A percentile compares a stretch with the other conserved stretches of the same genome.
Evolutionary conservation across 2,329 filamentous ascomycete species (phyloP).

Genomic region (Epichloe sibirici): DNA sequence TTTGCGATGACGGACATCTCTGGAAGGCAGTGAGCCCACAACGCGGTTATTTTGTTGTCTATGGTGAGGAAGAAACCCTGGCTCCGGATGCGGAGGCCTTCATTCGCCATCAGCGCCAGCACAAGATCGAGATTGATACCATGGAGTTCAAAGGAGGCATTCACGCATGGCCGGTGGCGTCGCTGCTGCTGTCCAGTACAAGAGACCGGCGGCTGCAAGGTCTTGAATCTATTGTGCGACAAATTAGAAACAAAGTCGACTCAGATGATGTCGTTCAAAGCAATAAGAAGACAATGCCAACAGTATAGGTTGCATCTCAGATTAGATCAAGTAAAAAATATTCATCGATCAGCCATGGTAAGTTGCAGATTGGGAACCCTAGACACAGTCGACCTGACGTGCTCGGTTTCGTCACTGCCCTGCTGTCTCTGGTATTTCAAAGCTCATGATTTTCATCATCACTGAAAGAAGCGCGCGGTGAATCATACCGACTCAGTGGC

Average conservation of each 20-base stretch:
- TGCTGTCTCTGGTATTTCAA: constrained; percentile 19
- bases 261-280: constrained; percentile 8
- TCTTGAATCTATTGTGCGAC: constrained; percentile 28
- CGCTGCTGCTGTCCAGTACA: constrained; percentile 40
- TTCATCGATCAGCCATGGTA: constrained; percentile 19
- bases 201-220: constrained; percentile 39
- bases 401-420: constrained; percentile 38
- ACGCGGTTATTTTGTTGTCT: constrained; percentile 57
- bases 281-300: constrained; percentile 7
- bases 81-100: constrained; percentile 55
- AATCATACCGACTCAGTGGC: neutral
- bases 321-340: constrained; percentile 52
- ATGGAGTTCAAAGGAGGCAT: constrained; percentile 54
- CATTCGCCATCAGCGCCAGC: constrained; percentile 40
- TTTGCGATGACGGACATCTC: constrained; percentile 50
- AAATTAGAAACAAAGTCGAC: constrained; percentile 23
- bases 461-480: constrained; percentile 9
- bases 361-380: constrained; percentile 30
- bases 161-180: constrained; percentile 73
- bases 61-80: constrained; percentile 68
- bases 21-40: constrained; percentile 57
- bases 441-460: constrained; percentile 31
- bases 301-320: constrained; percentile 27
- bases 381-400: constrained; percentile 15
- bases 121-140: constrained; percentile 40